Base-by-base conservation (phyloP, 495 filamentous ascomycete species). In the Penicillium paradoxum region DNA sequence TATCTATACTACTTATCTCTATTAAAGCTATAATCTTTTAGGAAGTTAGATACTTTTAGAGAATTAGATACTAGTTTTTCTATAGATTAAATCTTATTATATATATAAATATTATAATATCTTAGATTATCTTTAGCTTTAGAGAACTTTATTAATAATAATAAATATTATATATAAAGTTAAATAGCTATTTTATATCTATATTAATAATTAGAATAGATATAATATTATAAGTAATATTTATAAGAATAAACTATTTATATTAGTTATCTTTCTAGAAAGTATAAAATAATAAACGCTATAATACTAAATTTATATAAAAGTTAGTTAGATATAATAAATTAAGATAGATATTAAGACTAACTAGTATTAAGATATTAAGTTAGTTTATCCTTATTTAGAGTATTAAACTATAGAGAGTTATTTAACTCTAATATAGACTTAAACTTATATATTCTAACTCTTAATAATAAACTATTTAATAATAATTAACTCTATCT, bases 21-120 rank as follows among this genome's bases (percentile, higher is more conserved):
- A n/a, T n/a, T n/a, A n/a, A n/a, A n/a, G n/a, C n/a, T n/a, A n/a
- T n/a, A n/a, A n/a, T n/a, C n/a, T n/a, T 8, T 11, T 32, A 32
- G 29, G 29, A 32, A n/a, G n/a, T n/a, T 9, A 32, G 29, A 32
- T 32, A 32, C 29, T 32, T 8, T 11, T 32, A 7, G 9, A 32
- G 4, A 32, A 32, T 32, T n/a, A n/a, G n/a, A n/a, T 8, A 2
- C 29, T 32, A 32, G 10, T 24, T 49, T 24, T n/a, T 41, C 38
- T 25, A 40, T 21, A 40, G 14, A 2, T 30, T 49, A 32, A 13
- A 49, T 40, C 37, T 40, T 18, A 18, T 40, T 49, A 18, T 41
- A 29, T n/a, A 32, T 17, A 49, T 49, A 39, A 49, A 49, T 39
- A 49, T 49, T 39, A 49, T 21, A 29, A 40, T 32, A 29, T 21